Evolutionary conservation across 1,139 yeast species (phyloP).

Genomic region (Scheffersomyces parashehatae): DNA sequence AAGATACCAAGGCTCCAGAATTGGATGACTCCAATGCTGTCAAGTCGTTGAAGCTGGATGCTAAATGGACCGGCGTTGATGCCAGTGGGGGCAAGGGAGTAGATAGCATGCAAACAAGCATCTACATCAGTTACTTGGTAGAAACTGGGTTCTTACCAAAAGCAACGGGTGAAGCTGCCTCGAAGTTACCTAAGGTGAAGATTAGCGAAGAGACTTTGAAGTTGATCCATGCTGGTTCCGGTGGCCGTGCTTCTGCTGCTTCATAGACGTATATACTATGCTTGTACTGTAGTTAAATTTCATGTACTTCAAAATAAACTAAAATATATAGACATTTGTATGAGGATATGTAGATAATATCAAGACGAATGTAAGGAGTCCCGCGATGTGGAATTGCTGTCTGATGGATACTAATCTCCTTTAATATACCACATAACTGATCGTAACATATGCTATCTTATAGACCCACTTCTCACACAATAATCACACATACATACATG

Average conservation of each 20-base stretch:
- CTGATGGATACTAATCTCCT: too few species aligned
- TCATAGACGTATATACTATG: too few species aligned
- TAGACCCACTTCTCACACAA: too few species aligned
- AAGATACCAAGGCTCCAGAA: constrained; percentile 92
- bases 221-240: constrained; percentile 77
- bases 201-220: constrained; percentile 61
- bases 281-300: too few species aligned
- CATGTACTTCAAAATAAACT: too few species aligned
- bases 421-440: too few species aligned
- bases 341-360: too few species aligned
- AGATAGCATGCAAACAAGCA: constrained; percentile 62
- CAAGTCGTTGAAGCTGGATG: constrained; percentile 60
- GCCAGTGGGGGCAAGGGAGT: constrained; percentile 73
- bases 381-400: too few species aligned
- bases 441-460: too few species aligned
- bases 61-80: constrained; percentile 64
- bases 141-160: constrained; percentile 75
- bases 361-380: too few species aligned
- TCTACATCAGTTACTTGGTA: constrained; percentile 76
- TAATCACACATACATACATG: too few species aligned
- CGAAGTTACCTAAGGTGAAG: constrained; percentile 57
- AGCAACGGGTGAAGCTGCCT: constrained; percentile 47
- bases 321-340: too few species aligned
- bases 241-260: constrained; percentile 76
- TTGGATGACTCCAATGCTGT: constrained; percentile 83